Base-by-base conservation (phyloP, 306 rosid genomes). In the Pyrus pyrifolia region DNA sequence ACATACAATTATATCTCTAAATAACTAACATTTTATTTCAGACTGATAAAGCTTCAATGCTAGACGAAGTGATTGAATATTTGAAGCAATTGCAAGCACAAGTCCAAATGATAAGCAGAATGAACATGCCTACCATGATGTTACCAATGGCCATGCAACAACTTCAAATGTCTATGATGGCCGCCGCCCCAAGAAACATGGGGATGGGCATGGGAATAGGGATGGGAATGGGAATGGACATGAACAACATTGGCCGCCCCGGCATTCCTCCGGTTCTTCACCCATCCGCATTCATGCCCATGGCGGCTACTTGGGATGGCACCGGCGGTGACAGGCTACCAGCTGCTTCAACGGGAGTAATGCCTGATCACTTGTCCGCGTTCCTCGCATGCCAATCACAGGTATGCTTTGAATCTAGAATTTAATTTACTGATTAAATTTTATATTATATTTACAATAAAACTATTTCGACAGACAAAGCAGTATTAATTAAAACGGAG, bases 21-120 rank as follows among this genome's bases (percentile, higher is more conserved):
- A 38, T 0, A 38, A 38, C 42, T 0, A 15, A 70, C 19, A 27
- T 23, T 46, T 60, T 45, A 8, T 45, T 58, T 33, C 91, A 95
- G 99, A 86, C 89, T 0, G 97, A 95, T 74, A 95, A 95, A 84
- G 99, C 99, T 63, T 95, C 99, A 7, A 95, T 95, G 96, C 79
- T 95, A 81, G 99, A 92, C 68, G 99, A 95, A 81, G 99, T 95
- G 76, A 92, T 95, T 44, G 97, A 92, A 12, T 92, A 95, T 78
- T 79, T 95, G 72, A 95, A 95, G 53, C 95, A 92, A 62, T 68
- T 95, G 77, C 99, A 95, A 88, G 97, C 93, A 80, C 99, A 95
- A 81, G 85, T 92, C 12, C 90, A 89, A 5, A 88, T 92, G 91
- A 82, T 95, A 79, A 87, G 83, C 44, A 86, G 95, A 84, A 84